A percentile compares a stretch with the other conserved stretches of the same genome.
Conservation (phyloP, 108 stramenopile genomes). For the Mediolabrus comicus region DNA sequence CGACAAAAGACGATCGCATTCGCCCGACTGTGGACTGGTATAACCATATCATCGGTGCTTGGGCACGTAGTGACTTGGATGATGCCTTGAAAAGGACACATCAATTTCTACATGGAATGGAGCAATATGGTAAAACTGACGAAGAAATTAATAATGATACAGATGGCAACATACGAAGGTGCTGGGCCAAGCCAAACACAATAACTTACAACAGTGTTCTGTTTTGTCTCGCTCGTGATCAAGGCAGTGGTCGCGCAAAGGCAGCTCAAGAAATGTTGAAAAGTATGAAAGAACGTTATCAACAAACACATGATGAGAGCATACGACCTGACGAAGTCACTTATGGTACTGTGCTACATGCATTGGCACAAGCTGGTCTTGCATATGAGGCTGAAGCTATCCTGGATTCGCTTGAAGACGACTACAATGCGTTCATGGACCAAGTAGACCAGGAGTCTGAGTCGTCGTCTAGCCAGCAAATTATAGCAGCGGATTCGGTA, state of each 20-base stretch:
- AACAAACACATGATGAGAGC: constrained; percentile 9
- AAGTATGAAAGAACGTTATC: constrained; percentile 28
- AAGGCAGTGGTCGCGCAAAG: constrained; percentile 21
- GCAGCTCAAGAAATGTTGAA: constrained; percentile 44
- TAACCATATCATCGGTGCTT: constrained; percentile 71
- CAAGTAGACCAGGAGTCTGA: neutral
- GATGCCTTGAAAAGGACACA: constrained; percentile 6
- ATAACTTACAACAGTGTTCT: constrained; percentile 72
- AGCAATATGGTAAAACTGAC: neutral
- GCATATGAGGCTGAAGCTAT: constrained; percentile 38
- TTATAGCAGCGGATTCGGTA: neutral
- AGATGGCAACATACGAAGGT: neutral
- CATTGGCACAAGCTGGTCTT: constrained; percentile 41
- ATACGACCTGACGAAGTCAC: constrained; percentile 45
- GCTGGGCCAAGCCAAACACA: constrained; percentile 51
- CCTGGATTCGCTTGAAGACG: constrained; percentile 32
- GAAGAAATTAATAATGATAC: neutral
- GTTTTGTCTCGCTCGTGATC: constrained; percentile 37
- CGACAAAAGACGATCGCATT: constrained; percentile 24
- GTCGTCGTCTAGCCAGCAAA: neutral
- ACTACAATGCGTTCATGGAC: constrained; percentile 7
- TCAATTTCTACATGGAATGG: constrained; percentile 36
- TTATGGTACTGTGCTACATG: constrained; percentile 32
- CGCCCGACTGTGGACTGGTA: constrained; percentile 40
- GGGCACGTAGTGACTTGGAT: constrained; percentile 58